phyloP scores from a whole-genome alignment of 2,329 filamentous ascomycete genomes.

The Coleophoma crateriformis region DNA sequence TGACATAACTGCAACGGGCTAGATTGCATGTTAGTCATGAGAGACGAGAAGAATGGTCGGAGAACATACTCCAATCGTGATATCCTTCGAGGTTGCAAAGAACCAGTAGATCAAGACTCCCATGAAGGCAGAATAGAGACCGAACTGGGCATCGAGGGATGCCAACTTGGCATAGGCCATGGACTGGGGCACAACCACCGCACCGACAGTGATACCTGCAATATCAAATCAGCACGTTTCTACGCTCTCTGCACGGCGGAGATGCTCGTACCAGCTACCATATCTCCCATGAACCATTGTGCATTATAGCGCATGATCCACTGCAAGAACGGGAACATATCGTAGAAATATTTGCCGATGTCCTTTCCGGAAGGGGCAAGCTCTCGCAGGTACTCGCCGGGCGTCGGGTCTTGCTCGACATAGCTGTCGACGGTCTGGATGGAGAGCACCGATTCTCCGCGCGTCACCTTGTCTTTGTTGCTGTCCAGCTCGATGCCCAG shows the following conservation, averaged over 20 bases:
- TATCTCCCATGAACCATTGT: slow-evolving; percentile 83
- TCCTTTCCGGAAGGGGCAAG: slow-evolving; percentile 54
- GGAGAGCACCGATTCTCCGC: slow-evolving; percentile 77
- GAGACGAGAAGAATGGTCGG: not conserved
- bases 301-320: slow-evolving; percentile 89
- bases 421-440: slow-evolving; percentile 70
- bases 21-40: slow-evolving; percentile 8
- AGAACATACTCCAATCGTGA: slow-evolving; percentile 79
- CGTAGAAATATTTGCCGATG: slow-evolving; percentile 54
- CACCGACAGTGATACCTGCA: slow-evolving; percentile 62
- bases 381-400: slow-evolving; percentile 64
- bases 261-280: slow-evolving; percentile 68
- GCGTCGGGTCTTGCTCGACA: slow-evolving; percentile 75
- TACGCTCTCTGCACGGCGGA: not conserved
- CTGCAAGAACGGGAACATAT: slow-evolving; percentile 79
- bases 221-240: not conserved
- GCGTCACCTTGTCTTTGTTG: slow-evolving; percentile 55
- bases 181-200: slow-evolving; percentile 85
- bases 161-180: slow-evolving; percentile 93
- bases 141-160: slow-evolving; percentile 73
- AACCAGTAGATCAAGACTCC: slow-evolving; percentile 95
- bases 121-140: slow-evolving; percentile 94
- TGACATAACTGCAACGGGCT: slow-evolving; percentile 94
- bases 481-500: slow-evolving; percentile 80
- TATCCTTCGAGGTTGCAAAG: slow-evolving; percentile 97